phyloP scores from a whole-genome alignment of 306 rosid genomes.

The Gillenia trifoliata region DNA sequence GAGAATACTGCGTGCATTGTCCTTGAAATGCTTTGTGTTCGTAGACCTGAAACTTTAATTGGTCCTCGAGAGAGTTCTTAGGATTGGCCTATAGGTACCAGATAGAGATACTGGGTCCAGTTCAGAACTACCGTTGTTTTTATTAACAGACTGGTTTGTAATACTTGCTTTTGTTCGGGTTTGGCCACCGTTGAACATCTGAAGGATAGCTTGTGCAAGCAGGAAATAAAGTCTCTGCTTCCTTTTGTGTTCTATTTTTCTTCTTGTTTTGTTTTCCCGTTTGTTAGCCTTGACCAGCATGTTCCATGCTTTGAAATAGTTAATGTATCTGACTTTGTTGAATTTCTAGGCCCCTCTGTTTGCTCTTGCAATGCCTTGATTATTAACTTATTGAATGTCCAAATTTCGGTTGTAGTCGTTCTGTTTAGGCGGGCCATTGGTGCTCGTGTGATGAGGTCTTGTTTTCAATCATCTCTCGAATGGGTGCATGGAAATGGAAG shows the following conservation, averaged over 20 bases:
- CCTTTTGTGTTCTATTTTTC: not conserved
- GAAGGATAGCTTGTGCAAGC: conserved; percentile 15
- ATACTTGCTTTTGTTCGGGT: conserved; percentile 23
- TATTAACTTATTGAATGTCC: not conserved
- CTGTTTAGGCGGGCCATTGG: not conserved
- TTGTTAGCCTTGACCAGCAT: not conserved
- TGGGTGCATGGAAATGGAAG: no score
- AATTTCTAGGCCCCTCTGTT: not conserved
- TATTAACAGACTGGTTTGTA: conserved; percentile 33
- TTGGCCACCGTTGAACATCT: conserved; percentile 18
- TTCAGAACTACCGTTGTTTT: conserved; percentile 29
- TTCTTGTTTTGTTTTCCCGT: not conserved
- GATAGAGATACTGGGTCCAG: conserved; percentile 31
- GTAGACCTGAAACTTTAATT: conserved; percentile 39
- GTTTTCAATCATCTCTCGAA: no score
- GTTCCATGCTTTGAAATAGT: conserved; percentile 1
- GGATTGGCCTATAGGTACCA: conserved; percentile 37
- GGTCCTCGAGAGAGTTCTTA: conserved; percentile 27
- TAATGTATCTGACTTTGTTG: not conserved
- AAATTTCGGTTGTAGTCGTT: not conserved
- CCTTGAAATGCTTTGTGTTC: conserved; percentile 35
- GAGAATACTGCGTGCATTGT: conserved; percentile 20
- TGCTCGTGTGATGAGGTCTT: no score
- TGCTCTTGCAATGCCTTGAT: not conserved
- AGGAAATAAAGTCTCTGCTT: conserved; percentile 7